Percentiles rank a stretch among this genome's conserved stretches.
phyloP scores from a whole-genome alignment of 805 yeast species.

The Spencermartinsiella europaea region DNA sequence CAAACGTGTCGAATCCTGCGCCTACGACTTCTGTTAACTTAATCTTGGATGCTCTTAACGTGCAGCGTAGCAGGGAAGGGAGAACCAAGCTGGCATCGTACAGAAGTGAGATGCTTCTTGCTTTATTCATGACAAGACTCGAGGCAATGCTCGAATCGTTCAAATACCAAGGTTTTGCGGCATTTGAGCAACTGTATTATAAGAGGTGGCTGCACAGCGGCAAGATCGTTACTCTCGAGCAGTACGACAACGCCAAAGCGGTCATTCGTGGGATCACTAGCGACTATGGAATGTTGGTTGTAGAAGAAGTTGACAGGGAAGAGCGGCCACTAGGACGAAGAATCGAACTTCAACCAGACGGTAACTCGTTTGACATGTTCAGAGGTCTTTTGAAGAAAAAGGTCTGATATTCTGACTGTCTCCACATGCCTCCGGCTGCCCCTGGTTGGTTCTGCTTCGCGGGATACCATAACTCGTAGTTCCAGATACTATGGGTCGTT shows the following conservation, averaged over 20 bases:
- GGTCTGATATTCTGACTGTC: too few species aligned
- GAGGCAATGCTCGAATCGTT: conserved; percentile 54
- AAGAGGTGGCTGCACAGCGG: conserved; percentile 78
- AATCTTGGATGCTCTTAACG: conserved; percentile 59
- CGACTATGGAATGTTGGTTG: conserved; percentile 80
- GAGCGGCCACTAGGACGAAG: conserved; percentile 47
- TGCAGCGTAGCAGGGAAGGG: conserved; percentile 41
- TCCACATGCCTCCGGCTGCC: too few species aligned
- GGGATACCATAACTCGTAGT: too few species aligned
- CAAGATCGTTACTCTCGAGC: conserved; percentile 67
- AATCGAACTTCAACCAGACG: conserved; percentile 88
- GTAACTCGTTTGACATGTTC: conserved; percentile 94
- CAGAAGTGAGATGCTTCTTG: conserved; percentile 49
- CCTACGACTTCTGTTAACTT: conserved; percentile 87
- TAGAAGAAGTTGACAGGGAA: conserved; percentile 52
- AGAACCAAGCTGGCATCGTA: conserved; percentile 42
- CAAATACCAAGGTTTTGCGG: conserved; percentile 56
- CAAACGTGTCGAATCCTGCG: conserved; percentile 75
- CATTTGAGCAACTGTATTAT: conserved; percentile 69
- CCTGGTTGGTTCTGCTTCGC: too few species aligned
- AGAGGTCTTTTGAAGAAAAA: conserved; percentile 75
- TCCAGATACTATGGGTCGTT: too few species aligned
- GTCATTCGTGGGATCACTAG: conserved; percentile 72
- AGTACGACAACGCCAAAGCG: conserved; percentile 50
- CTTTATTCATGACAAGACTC: conserved; percentile 60